Evolutionary conservation across 176 grass and related monocot species (phyloP).

Genomic region (Oryza brachyantha): DNA sequence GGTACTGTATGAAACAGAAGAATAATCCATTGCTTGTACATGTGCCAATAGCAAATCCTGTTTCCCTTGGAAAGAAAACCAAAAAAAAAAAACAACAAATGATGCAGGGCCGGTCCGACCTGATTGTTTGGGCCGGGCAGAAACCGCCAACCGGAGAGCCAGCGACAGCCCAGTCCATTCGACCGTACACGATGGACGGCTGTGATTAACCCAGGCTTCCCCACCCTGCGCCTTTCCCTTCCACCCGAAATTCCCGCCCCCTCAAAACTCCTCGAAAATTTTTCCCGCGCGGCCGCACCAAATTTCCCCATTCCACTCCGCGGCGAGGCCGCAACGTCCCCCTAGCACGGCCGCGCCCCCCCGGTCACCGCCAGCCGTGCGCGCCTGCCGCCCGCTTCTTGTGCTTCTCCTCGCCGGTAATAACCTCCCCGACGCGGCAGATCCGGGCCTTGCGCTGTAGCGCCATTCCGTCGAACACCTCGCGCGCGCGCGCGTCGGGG

Average conservation of each 20-base stretch:
- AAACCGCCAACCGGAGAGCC: too few species aligned
- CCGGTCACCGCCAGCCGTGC: neutral
- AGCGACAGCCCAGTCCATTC: too few species aligned
- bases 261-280: neutral
- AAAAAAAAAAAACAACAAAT: too few species aligned
- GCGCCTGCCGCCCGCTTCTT: neutral
- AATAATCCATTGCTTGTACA: too few species aligned
- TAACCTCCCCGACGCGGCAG: neutral
- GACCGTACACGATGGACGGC: too few species aligned
- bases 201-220: too few species aligned
- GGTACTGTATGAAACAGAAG: too few species aligned
- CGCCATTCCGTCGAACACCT: conserved; percentile 37
- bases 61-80: too few species aligned
- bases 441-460: neutral
- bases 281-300: conserved; percentile 31
- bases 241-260: neutral
- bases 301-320: conserved; percentile 14
- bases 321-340: neutral
- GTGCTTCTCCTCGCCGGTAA: neutral
- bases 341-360: neutral
- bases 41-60: too few species aligned
- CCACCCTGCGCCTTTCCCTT: too few species aligned
- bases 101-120: too few species aligned
- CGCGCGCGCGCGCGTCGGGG: neutral
- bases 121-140: too few species aligned